Base-by-base conservation (phyloP, 1,139 yeast species). In the Hyphopichia fennica region DNA sequence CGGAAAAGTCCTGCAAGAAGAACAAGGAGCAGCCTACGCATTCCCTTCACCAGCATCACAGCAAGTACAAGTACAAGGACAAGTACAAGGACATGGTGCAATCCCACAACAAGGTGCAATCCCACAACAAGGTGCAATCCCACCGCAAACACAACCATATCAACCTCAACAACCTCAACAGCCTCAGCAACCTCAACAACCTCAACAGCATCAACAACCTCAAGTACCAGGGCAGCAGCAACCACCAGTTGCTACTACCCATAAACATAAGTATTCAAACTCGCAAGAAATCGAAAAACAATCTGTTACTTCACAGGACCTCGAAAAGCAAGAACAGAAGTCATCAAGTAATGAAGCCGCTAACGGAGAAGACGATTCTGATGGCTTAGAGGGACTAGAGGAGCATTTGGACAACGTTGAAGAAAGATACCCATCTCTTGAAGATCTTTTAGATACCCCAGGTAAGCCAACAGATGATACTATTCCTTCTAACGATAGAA, bases 381-480 rank as follows among this genome's bases (percentile, higher is more conserved):
- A 58, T 22, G 56, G 60, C 34, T 47, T 62, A 25, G 57, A 51
- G 13, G 73, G 68, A 27, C 45, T 67, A 14, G 28, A 25, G 11
- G 72, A 59, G 10, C 60, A 67, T 37, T 53, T 73, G 40, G 77
- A 72, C 33, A 63, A 72, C 45, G 71, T 66, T 1, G 77, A 72
- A 47, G 72, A 67, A 43, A 57, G 77, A 35, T 74, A 62, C 42
- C 79, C 79, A 3, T 69, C 76, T 3, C 57, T 73, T 16, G 78
- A 73, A 30, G 63, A 63, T 22, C 53, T 69, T 25, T 49, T 60
- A 29, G 63, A 52, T 28, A 50, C 41, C 8, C 45, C 48, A 14
- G 44, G 44, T 9, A 25, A 34, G 16, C 19, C 35, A 18, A 16
- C 19, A 3, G 18, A 14, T 10, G 17, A 25, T 19, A n/a, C 34